Percentiles rank a stretch among this genome's conserved stretches.
phyloP scores from a whole-genome alignment of 2,329 filamentous ascomycete species.

The Colletotrichum orchidophilum region DNA sequence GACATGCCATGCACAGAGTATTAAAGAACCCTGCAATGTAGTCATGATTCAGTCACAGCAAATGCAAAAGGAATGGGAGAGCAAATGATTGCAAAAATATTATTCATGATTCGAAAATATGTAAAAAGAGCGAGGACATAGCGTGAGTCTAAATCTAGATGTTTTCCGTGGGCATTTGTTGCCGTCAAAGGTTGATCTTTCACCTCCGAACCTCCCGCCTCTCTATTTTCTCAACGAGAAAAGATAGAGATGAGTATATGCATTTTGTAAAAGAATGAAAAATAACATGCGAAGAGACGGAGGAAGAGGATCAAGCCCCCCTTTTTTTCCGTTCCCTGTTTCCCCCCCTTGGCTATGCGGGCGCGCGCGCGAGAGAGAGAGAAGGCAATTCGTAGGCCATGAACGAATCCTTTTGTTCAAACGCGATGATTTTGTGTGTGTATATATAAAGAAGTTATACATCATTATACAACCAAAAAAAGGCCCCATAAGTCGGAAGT shows the following conservation, averaged over 20 bases:
- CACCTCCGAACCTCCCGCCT: neutral
- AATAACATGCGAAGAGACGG: neutral
- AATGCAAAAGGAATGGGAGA: neutral
- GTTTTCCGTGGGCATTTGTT: neutral
- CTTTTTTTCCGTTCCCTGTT: neutral
- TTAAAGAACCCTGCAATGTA: neutral
- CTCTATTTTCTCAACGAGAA: neutral
- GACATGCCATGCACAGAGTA: neutral
- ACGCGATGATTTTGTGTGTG: conserved; percentile 35
- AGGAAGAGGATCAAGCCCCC: neutral
- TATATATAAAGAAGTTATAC: conserved; percentile 19
- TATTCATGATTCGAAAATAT: conserved; percentile 5
- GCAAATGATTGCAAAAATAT: neutral
- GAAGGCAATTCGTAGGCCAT: neutral
- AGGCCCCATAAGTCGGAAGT: conserved; percentile 24
- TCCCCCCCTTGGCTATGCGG: neutral
- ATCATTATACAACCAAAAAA: conserved; percentile 33
- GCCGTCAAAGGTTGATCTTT: neutral
- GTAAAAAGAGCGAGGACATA: conserved; percentile 5
- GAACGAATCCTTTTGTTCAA: conserved; percentile 10
- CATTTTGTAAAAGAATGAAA: neutral
- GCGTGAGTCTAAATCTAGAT: conserved; percentile 9
- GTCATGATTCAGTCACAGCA: neutral
- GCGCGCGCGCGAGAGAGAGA: neutral
- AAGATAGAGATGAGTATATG: neutral